These are phyloP conservation scores for Aspergillus heteromorphus DNA, from an alignment of 495 filamentous ascomycete genomes.

Conservation along the genomic window DNA sequence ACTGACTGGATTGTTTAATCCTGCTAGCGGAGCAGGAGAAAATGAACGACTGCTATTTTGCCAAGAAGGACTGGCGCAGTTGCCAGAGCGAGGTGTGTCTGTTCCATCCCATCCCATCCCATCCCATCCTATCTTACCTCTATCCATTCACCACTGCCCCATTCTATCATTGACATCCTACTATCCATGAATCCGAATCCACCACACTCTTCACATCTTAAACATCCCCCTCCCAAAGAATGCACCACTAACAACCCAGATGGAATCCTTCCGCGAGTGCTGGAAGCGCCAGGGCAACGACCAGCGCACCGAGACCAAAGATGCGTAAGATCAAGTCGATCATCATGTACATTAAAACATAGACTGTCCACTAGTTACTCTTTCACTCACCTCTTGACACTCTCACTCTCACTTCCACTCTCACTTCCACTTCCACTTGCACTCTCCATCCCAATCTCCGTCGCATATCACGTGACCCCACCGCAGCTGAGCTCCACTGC, in stretches of 20 bases:
- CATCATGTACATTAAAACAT: background rate
- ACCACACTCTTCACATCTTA: no score
- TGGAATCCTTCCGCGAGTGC: conserved; percentile 86
- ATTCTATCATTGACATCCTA: no score
- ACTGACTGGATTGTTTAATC: conserved; percentile 11
- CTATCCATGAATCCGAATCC: no score
- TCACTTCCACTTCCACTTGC: background rate
- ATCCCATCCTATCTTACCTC: no score
- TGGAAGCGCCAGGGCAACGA: conserved; percentile 93
- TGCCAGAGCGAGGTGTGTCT: conserved; percentile 81
- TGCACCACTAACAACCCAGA: conserved; percentile 44
- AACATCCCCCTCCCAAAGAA: no score
- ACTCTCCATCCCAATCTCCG: background rate
- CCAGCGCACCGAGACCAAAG: conserved; percentile 70
- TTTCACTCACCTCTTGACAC: background rate
- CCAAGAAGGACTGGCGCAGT: conserved; percentile 91
- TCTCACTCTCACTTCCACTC: no score
- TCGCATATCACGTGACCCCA: conserved; percentile 14
- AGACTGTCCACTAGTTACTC: background rate
- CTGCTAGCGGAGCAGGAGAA: conserved; percentile 85
- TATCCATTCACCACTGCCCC: no score
- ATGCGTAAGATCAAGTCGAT: conserved; percentile 34
- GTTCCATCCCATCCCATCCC: no score
- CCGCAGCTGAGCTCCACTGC: background rate
- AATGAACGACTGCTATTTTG: conserved; percentile 92